Percentiles rank a stretch among this genome's conserved stretches.
Conservation (phyloP, 2,329 filamentous ascomycete species). For the Aspergillus piperis region DNA sequence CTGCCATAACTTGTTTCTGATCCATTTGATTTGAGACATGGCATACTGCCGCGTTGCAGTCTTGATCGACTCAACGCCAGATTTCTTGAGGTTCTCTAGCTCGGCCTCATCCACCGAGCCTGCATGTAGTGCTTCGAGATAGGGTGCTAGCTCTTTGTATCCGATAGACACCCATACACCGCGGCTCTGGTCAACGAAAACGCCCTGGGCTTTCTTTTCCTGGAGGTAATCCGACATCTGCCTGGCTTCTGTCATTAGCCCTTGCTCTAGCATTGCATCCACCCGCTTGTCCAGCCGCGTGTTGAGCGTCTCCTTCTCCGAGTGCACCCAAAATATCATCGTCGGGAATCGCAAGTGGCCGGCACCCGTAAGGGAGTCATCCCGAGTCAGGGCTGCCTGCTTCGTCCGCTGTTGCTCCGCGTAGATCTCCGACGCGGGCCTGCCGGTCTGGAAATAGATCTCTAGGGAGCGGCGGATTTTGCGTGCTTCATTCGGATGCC, state of each 20-base stretch:
- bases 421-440: conserved; percentile 82
- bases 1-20: conserved; percentile 76
- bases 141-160: conserved; percentile 84
- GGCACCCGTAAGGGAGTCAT: conserved; percentile 18
- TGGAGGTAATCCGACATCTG: conserved; percentile 54
- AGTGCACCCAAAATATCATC: conserved; percentile 84
- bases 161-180: conserved; percentile 98
- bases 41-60: conserved; percentile 85
- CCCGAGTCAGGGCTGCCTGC: conserved; percentile 25
- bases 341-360: conserved; percentile 56
- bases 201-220: conserved; percentile 50
- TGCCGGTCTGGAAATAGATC: conserved; percentile 82
- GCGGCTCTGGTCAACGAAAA: conserved; percentile 67
- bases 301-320: conserved; percentile 67
- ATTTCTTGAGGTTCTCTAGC: conserved; percentile 57
- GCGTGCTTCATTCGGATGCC: conserved; percentile 90
- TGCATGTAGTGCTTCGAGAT: conserved; percentile 55
- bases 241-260: conserved; percentile 64
- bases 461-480: conserved; percentile 89
- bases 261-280: conserved; percentile 75
- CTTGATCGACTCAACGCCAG: conserved; percentile 74
- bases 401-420: conserved; percentile 64
- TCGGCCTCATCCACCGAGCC: conserved; percentile 34
- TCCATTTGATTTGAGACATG: conserved; percentile 81
- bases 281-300: conserved; percentile 74